Evolutionary conservation across 2,329 filamentous ascomycete species (phyloP).

Genomic region (Cyphellophora europaea): DNA sequence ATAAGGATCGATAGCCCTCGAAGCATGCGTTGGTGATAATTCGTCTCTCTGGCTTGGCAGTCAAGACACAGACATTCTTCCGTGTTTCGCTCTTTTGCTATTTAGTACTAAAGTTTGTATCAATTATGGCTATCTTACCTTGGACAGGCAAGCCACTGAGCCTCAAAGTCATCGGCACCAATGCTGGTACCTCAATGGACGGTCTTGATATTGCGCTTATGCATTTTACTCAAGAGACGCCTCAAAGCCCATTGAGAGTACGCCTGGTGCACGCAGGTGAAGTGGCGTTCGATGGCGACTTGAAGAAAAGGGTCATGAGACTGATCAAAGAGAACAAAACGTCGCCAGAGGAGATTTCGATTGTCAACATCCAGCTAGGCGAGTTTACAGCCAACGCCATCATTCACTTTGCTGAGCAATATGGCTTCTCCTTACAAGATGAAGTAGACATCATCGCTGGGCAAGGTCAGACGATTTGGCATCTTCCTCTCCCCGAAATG

Average conservation of each 20-base stretch:
- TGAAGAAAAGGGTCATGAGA: constrained; percentile 17
- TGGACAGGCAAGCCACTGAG: constrained; percentile 7
- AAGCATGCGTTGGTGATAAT: no score
- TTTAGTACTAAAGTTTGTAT: no score
- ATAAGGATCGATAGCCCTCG: no score
- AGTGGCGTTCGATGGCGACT: constrained; percentile 9
- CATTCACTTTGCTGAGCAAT: constrained; percentile 13
- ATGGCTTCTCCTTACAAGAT: constrained; percentile 12
- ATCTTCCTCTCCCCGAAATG: constrained; percentile 16
- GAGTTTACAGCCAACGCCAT: constrained; percentile 16
- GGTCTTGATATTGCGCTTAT: constrained; percentile 19
- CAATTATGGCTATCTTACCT: constrained; percentile 4
- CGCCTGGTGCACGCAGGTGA: constrained; percentile 17
- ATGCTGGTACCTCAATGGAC: constrained; percentile 22
- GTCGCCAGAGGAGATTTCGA: constrained; percentile 19
- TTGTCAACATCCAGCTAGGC: constrained; percentile 19
- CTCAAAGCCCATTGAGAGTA: constrained; percentile 15
- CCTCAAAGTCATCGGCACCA: constrained; percentile 8
- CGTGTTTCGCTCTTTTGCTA: no score
- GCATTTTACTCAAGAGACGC: constrained; percentile 20
- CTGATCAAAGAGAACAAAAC: constrained; percentile 18
- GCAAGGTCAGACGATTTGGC: constrained; percentile 21
- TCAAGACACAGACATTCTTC: no score
- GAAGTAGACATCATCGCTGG: constrained; percentile 20
- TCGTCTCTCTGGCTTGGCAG: no score